Conservation (phyloP, 495 filamentous ascomycete species). For the Margaritispora aquatica region DNA sequence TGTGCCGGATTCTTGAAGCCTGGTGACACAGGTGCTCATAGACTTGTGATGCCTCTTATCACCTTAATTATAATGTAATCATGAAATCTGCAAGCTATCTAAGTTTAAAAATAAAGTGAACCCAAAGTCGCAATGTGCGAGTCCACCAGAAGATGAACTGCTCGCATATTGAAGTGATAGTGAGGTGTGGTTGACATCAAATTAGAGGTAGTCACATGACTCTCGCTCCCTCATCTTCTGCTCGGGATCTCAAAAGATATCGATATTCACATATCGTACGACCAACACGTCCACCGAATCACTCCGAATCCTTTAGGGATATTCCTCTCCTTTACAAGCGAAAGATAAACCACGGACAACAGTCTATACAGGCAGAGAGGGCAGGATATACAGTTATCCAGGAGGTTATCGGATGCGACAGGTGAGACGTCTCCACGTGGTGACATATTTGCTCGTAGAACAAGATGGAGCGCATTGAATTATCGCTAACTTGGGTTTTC, state of each 20-base stretch:
- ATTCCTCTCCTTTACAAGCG: conserved; percentile 1
- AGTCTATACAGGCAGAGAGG: conserved; percentile 2
- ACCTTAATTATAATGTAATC: conserved; percentile 1
- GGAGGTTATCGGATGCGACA: conserved; percentile 15
- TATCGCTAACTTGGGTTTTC: conserved; percentile 8
- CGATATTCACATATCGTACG: conserved; percentile 19
- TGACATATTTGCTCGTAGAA: conserved; percentile 14
- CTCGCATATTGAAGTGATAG: background rate
- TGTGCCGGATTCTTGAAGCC: background rate
- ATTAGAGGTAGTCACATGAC: background rate
- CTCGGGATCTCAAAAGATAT: conserved; percentile 8
- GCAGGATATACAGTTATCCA: background rate
- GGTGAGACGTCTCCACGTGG: conserved; percentile 25
- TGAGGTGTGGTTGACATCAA: background rate
- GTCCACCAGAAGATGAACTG: background rate
- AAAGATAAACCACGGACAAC: background rate
- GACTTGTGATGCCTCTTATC: background rate
- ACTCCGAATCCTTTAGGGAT: conserved; percentile 11
- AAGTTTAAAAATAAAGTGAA: background rate
- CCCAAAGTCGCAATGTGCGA: background rate
- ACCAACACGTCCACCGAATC: conserved; percentile 12
- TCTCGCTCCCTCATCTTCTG: conserved; percentile 1
- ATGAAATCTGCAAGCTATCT: background rate
- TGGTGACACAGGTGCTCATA: background rate
- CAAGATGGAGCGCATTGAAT: conserved; percentile 3